Percentiles rank a stretch among this genome's conserved stretches.
Evolutionary conservation across 768 basidiomycete species (phyloP).

Genomic region (Strobilomyces confusus): DNA sequence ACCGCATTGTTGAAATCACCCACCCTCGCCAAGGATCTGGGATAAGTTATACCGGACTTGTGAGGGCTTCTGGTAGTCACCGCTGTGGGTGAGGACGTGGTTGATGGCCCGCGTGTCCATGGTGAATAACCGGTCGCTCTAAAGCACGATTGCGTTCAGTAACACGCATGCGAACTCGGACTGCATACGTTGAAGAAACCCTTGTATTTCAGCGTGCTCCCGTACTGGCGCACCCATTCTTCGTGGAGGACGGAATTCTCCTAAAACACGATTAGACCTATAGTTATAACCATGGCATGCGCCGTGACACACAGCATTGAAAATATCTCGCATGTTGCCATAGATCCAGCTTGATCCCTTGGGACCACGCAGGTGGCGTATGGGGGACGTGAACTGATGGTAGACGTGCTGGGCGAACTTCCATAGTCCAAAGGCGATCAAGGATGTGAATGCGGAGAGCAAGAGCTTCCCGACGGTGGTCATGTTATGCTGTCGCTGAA

Average conservation of each 20-base stretch:
- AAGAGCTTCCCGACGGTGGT: not conserved
- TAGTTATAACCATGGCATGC: not conserved
- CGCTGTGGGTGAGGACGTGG: conserved; percentile 52
- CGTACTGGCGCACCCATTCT: conserved; percentile 15
- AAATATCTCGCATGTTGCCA: conserved; percentile 47
- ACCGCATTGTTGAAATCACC: not conserved
- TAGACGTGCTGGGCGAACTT: conserved; percentile 23
- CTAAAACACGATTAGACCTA: not conserved
- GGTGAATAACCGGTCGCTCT: conserved; percentile 46
- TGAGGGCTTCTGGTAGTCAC: conserved; percentile 47
- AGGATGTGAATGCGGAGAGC: not conserved
- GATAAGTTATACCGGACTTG: not conserved
- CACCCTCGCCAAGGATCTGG: conserved; percentile 4
- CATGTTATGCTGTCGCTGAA: not conserved
- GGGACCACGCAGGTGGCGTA: conserved; percentile 25
- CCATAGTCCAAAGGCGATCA: conserved; percentile 3
- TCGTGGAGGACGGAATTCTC: conserved; percentile 9
- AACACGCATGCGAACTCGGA: no score
- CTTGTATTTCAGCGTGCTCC: conserved; percentile 10
- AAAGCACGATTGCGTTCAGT: not conserved
- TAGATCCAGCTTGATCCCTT: conserved; percentile 25
- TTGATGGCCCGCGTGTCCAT: conserved; percentile 59
- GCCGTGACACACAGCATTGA: conserved; percentile 33
- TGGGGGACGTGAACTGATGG: conserved; percentile 37
- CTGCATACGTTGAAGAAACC: conserved; percentile 8